phyloP scores from a whole-genome alignment of 495 filamentous ascomycete species.

The Penicillium flavigenum region DNA sequence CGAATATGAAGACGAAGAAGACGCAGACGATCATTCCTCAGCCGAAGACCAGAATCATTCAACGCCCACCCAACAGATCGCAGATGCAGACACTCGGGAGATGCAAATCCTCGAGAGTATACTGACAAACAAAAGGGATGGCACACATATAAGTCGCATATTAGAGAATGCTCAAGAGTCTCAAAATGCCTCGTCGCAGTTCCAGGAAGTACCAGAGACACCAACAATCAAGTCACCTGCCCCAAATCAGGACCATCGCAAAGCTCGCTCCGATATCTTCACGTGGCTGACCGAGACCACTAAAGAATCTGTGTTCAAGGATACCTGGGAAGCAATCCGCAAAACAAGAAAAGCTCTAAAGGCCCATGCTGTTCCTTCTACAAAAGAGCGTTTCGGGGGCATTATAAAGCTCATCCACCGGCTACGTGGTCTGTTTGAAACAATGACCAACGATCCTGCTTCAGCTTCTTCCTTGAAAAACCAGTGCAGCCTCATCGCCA shows the following conservation, averaged over 20 bases:
- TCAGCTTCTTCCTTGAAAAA: not conserved
- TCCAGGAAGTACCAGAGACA: not conserved
- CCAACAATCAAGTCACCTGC: not conserved
- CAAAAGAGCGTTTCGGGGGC: not conserved
- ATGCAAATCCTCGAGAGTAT: not conserved
- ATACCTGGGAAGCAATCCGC: slow-evolving; percentile 1
- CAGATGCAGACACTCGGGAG: not conserved
- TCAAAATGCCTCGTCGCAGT: not conserved
- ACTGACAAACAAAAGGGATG: not conserved
- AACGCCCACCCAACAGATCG: not conserved
- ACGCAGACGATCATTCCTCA: too few relatives aligned
- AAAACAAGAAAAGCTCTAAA: not conserved
- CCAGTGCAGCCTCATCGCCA: slow-evolving; percentile 7
- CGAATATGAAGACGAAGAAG: not conserved
- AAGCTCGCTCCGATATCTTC: not conserved
- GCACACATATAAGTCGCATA: not conserved
- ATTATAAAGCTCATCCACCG: slow-evolving; percentile 1
- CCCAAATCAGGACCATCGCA: not conserved
- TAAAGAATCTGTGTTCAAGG: slow-evolving; percentile 6
- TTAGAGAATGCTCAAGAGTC: not conserved
- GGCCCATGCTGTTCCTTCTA: not conserved
- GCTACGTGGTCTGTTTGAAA: not conserved
- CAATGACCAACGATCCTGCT: not conserved
- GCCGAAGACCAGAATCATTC: not conserved
- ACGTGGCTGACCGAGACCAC: slow-evolving; percentile 2